phyloP scores from a whole-genome alignment of 2,329 filamentous ascomycete genomes.

The Exophiala dermatitidis region DNA sequence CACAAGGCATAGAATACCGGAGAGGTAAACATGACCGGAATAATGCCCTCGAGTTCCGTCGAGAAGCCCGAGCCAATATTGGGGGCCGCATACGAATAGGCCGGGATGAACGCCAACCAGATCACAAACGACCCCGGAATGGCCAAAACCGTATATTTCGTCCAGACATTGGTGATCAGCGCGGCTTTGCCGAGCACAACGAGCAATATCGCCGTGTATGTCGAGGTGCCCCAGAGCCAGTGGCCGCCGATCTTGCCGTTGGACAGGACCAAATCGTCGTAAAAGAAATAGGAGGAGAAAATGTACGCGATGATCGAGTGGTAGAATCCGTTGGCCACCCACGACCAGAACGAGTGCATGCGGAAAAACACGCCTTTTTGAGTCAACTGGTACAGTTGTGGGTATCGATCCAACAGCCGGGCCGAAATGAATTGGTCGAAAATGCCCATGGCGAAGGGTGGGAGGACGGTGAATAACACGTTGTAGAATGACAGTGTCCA shows the following conservation, averaged over 20 bases:
- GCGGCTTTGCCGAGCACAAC: slow-evolving; percentile 93
- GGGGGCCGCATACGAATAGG: slow-evolving; percentile 79
- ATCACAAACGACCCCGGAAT: slow-evolving; percentile 89
- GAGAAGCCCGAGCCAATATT: slow-evolving; percentile 69
- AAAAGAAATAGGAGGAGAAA: slow-evolving; percentile 72
- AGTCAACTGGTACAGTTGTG: slow-evolving; percentile 87
- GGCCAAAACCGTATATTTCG: slow-evolving; percentile 91
- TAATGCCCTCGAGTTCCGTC: slow-evolving; percentile 74
- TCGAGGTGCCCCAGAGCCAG: slow-evolving; percentile 95
- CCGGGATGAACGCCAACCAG: slow-evolving; percentile 84
- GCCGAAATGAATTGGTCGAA: slow-evolving; percentile 97
- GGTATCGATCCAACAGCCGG: slow-evolving; percentile 85
- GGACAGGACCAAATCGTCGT: slow-evolving; percentile 65
- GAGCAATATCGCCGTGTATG: slow-evolving; percentile 88
- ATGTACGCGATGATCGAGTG: slow-evolving; percentile 93
- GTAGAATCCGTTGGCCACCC: slow-evolving; percentile 92
- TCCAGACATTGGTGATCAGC: slow-evolving; percentile 95
- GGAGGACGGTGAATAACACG: slow-evolving; percentile 91
- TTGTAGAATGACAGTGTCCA: slow-evolving; percentile 99
- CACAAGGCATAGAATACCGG: slow-evolving; percentile 89
- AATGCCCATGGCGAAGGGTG: slow-evolving; percentile 88
- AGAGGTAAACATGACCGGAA: slow-evolving; percentile 70
- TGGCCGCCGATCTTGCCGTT: slow-evolving; percentile 82
- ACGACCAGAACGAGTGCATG: slow-evolving; percentile 83
- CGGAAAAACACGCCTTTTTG: slow-evolving; percentile 93